These are phyloP conservation scores for Ascochyta koolunga DNA, from an alignment of 2,329 filamentous ascomycete genomes.

Conservation along the genomic window DNA sequence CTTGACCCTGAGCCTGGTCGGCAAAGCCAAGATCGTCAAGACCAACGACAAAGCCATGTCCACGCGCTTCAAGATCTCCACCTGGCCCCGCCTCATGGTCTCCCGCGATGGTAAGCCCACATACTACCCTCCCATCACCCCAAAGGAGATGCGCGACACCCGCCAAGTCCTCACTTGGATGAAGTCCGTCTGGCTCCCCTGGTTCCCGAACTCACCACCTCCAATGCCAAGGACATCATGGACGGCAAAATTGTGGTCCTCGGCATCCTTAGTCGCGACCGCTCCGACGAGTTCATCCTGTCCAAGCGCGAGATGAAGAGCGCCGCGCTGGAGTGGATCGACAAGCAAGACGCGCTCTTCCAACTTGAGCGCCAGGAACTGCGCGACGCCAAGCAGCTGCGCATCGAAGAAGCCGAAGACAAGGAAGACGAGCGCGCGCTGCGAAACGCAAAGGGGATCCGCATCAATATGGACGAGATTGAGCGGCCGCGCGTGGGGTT, in stretches of 20 bases:
- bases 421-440: slow-evolving; percentile 87
- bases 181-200: slow-evolving; percentile 96
- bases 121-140: slow-evolving; percentile 87
- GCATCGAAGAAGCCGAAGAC: slow-evolving; percentile 95
- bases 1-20: slow-evolving; percentile 84
- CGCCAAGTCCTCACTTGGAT: slow-evolving; percentile 86
- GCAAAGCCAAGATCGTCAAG: slow-evolving; percentile 90
- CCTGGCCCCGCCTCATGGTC: slow-evolving; percentile 92
- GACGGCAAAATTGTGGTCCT: slow-evolving; percentile 93
- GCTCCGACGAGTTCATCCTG: slow-evolving; percentile 76
- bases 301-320: slow-evolving; percentile 92
- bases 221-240: slow-evolving; percentile 95
- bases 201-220: slow-evolving; percentile 88
- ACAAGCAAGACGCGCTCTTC: slow-evolving; percentile 90
- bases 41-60: slow-evolving; percentile 78
- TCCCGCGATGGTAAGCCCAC: slow-evolving; percentile 86
- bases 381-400: slow-evolving; percentile 89
- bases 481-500: slow-evolving; percentile 90
- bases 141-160: slow-evolving; percentile 90
- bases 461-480: slow-evolving; percentile 86
- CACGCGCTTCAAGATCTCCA: slow-evolving; percentile 90
- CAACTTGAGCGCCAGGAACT: slow-evolving; percentile 92
- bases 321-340: slow-evolving; percentile 96
- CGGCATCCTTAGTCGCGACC: slow-evolving; percentile 80
- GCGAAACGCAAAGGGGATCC: slow-evolving; percentile 85